These are phyloP conservation scores for Calonectria crousiana DNA, from an alignment of 2,329 filamentous ascomycete genomes.

Conservation along the genomic window DNA sequence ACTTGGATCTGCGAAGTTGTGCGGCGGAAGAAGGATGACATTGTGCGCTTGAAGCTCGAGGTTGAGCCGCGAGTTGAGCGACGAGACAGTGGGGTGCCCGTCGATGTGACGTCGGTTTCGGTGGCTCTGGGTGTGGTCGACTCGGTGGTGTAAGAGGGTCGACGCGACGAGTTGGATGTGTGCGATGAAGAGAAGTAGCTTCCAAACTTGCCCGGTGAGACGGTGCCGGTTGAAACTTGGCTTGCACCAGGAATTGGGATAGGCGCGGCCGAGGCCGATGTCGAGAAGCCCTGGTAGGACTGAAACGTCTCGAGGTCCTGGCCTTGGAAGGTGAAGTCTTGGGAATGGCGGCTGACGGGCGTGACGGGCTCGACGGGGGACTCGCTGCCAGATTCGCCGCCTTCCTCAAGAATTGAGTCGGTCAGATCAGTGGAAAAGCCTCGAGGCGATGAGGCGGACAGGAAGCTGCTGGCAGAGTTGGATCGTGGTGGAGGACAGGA, in stretches of 20 bases:
- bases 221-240: conserved; percentile 18
- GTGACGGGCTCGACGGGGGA: conserved; percentile 71
- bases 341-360: conserved; percentile 69
- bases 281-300: conserved; percentile 38
- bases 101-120: conserved; percentile 38
- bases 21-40: conserved; percentile 63
- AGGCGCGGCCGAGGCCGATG: conserved; percentile 37
- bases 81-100: conserved; percentile 50
- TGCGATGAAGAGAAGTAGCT: conserved; percentile 30
- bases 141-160: conserved; percentile 32
- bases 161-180: conserved; percentile 29
- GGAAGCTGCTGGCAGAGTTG: conserved; percentile 41
- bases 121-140: conserved; percentile 39
- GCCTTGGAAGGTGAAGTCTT: conserved; percentile 62
- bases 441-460: conserved; percentile 56
- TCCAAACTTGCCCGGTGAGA: conserved; percentile 25
- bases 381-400: conserved; percentile 72
- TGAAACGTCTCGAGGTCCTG: conserved; percentile 50
- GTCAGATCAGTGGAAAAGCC: conserved; percentile 63
- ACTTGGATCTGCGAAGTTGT: conserved; percentile 51
- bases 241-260: conserved; percentile 33
- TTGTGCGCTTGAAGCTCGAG: conserved; percentile 61
- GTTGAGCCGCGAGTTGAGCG: conserved; percentile 57
- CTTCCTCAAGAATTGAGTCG: conserved; percentile 66
- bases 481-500: conserved; percentile 35